A percentile compares a stretch with the other conserved stretches of the same genome.
phyloP scores from a whole-genome alignment of 345 rosid genomes.

The Eucalyptus globulus region DNA sequence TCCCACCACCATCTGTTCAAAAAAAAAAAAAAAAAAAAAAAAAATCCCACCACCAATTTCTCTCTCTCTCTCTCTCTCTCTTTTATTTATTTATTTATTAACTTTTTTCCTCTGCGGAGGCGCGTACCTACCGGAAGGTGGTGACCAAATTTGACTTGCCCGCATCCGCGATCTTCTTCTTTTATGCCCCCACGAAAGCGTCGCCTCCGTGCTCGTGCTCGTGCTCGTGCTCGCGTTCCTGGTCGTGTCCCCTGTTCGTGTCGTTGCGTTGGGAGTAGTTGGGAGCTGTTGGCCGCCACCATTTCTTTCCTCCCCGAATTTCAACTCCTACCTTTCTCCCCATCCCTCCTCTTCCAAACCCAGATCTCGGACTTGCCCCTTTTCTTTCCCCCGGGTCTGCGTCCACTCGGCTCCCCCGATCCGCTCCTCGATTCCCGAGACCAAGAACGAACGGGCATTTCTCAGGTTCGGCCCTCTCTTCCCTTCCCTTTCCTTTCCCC shows the following conservation, averaged over 20 bases:
- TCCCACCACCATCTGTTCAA: too few species aligned
- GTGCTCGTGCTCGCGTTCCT: too few species aligned
- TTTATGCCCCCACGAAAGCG: neutral
- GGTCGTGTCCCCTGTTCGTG: neutral
- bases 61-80: too few species aligned
- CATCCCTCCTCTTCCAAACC: neutral
- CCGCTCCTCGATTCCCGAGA: neutral
- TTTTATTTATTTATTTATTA: too few species aligned
- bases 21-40: too few species aligned
- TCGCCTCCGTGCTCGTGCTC: too few species aligned
- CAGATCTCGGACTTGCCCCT: conserved; percentile 1
- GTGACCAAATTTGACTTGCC: conserved; percentile 19
- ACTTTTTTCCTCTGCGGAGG: neutral
- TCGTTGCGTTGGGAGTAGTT: neutral
- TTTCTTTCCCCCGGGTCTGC: neutral
- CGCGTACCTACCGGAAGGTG: neutral
- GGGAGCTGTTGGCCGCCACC: neutral
- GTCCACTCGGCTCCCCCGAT: neutral
- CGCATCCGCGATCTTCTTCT: neutral
- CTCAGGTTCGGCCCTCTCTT: neutral
- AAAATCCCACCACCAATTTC: too few species aligned
- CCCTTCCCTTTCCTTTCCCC: neutral
- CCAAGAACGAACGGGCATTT: neutral
- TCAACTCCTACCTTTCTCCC: neutral
- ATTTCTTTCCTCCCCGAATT: neutral